Conservation (phyloP, 352 stramenopile genomes). For the Globisporangium barbulae region DNA sequence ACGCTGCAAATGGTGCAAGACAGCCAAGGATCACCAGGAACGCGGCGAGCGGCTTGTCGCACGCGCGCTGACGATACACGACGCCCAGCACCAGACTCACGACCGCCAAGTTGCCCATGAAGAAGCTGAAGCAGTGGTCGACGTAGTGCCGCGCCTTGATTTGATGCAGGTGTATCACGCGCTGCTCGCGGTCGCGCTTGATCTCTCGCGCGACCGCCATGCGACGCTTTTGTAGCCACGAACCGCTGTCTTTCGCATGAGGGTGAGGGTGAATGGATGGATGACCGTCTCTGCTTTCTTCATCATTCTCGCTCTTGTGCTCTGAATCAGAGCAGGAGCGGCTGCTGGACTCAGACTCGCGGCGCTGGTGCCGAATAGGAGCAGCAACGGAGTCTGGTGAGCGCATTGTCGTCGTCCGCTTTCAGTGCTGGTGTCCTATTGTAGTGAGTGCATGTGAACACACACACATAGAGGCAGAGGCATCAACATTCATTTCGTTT, state of each 20-base stretch:
- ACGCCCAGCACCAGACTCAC: slow-evolving; percentile 27
- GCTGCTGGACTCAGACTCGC: background rate
- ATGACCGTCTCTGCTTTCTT: background rate
- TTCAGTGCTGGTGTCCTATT: no score
- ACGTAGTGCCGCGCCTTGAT: slow-evolving; percentile 25
- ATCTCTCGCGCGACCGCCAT: slow-evolving; percentile 7
- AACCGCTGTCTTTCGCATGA: background rate
- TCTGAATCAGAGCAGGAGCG: background rate
- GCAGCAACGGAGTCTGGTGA: background rate
- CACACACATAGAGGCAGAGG: no score
- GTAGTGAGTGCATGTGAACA: no score
- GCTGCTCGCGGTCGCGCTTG: slow-evolving; percentile 5
- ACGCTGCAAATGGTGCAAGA: slow-evolving; percentile 30
- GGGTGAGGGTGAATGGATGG: background rate
- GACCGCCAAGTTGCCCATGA: slow-evolving; percentile 34
- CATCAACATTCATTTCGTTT: no score
- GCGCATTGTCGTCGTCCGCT: background rate
- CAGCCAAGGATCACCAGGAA: slow-evolving; percentile 30
- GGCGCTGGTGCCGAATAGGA: background rate
- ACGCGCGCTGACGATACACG: slow-evolving; percentile 23
- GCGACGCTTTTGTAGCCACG: slow-evolving; percentile 2
- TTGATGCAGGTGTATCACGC: slow-evolving; percentile 15
- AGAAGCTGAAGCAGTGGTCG: slow-evolving; percentile 35
- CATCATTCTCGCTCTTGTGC: background rate
- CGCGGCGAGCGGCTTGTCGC: slow-evolving; percentile 27